These are phyloP conservation scores for Trichoderma brevicompactum DNA, from an alignment of 2,329 filamentous ascomycete genomes.

Conservation along the genomic window DNA sequence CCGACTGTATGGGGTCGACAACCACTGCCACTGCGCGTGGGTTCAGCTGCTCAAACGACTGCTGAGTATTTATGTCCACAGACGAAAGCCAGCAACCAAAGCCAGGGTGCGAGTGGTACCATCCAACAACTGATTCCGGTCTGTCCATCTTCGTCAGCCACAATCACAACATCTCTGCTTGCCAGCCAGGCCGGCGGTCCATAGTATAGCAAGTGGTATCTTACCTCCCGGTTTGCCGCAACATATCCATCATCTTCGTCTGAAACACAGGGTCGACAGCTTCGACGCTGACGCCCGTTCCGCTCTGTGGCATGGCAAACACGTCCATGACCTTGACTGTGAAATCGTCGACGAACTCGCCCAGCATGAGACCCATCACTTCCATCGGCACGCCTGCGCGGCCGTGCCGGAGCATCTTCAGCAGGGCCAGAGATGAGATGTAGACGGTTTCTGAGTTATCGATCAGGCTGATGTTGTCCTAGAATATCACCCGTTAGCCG, in stretches of 20 bases:
- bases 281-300: conserved; percentile 97
- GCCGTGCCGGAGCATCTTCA: conserved; percentile 99
- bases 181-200: background rate
- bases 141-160: conserved; percentile 56
- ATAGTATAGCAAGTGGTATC: conserved; percentile 34
- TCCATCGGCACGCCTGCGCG: conserved; percentile 99
- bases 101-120: conserved; percentile 99
- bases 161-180: background rate
- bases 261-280: conserved; percentile 98
- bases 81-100: conserved; percentile 99
- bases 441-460: conserved; percentile 99
- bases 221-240: conserved; percentile 93
- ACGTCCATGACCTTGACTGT: conserved; percentile 98
- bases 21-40: conserved; percentile 96
- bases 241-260: conserved; percentile 99
- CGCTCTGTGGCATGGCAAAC: conserved; percentile 98
- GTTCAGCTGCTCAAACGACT: conserved; percentile 99
- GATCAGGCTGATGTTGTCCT: conserved; percentile 91
- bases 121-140: conserved; percentile 95
- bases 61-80: conserved; percentile 99
- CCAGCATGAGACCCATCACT: conserved; percentile 99
- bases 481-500: conserved; percentile 30
- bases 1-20: conserved; percentile 97
- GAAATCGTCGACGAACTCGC: conserved; percentile 98
- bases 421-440: conserved; percentile 93